These are phyloP conservation scores for Klebsormidium nitens DNA, from an alignment of 139 green algal species.

Conservation along the genomic window DNA sequence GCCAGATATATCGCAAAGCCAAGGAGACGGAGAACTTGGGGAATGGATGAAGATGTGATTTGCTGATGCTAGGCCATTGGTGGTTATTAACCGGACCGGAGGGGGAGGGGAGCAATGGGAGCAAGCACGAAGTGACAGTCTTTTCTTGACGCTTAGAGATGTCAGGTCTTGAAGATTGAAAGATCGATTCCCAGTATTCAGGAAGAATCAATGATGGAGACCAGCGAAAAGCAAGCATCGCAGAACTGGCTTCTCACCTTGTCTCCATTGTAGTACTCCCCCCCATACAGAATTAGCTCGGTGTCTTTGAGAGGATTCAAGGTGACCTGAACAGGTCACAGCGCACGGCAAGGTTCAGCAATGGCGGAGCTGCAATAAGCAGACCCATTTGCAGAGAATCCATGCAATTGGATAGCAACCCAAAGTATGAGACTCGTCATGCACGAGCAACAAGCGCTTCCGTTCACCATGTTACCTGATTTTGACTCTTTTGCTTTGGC, in stretches of 20 bases:
- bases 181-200: no score
- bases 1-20: no score
- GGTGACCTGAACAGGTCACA: constrained; percentile 4
- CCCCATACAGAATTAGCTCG: constrained; percentile 84
- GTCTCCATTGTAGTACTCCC: constrained; percentile 79
- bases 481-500: background rate
- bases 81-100: no score
- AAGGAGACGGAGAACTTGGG: no score
- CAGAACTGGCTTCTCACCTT: constrained; percentile 67
- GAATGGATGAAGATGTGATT: no score
- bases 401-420: background rate
- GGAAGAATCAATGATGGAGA: no score
- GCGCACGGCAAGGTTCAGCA: background rate
- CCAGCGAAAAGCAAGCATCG: background rate
- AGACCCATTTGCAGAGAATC: constrained; percentile 1
- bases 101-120: no score
- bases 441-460: background rate
- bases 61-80: no score
- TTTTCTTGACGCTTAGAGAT: no score
- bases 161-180: no score
- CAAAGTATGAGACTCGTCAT: background rate
- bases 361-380: background rate
- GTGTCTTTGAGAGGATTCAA: constrained; percentile 16
- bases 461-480: background rate
- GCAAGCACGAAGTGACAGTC: no score